phyloP scores from a whole-genome alignment of 805 yeast species.

The Candida pseudofarinosa region DNA sequence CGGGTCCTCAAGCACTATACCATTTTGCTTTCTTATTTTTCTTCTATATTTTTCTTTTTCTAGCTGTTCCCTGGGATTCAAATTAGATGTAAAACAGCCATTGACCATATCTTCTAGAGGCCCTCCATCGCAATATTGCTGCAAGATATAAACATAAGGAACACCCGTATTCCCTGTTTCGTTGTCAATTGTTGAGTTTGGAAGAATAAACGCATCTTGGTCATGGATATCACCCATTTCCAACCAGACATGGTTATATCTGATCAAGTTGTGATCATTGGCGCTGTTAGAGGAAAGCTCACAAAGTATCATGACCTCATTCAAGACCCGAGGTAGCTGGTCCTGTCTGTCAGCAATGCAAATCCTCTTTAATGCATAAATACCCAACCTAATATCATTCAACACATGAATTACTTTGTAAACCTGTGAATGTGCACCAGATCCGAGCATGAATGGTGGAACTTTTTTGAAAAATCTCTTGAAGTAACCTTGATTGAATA shows the following conservation, averaged over 20 bases:
- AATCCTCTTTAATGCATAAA: slow-evolving; percentile 80
- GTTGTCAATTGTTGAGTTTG: slow-evolving; percentile 4
- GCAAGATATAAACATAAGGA: slow-evolving; percentile 76
- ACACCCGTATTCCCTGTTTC: slow-evolving; percentile 20
- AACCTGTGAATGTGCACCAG: slow-evolving; percentile 84
- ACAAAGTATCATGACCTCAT: slow-evolving; percentile 73
- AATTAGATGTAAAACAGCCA: slow-evolving; percentile 19
- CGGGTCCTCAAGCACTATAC: slow-evolving; percentile 9
- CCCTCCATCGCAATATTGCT: slow-evolving; percentile 88
- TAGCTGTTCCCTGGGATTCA: slow-evolving; percentile 23
- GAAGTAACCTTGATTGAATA: slow-evolving; percentile 83
- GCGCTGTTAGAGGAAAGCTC: slow-evolving; percentile 42
- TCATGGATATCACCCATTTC: slow-evolving; percentile 58
- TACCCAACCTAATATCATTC: slow-evolving; percentile 66
- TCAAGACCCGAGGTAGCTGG: slow-evolving; percentile 66
- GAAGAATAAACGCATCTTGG: slow-evolving; percentile 31
- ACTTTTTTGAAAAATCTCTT: slow-evolving; percentile 62
- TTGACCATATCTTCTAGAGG: slow-evolving; percentile 63
- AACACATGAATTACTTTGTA: slow-evolving; percentile 79
- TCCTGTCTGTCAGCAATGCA: slow-evolving; percentile 73
- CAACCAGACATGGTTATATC: slow-evolving; percentile 90
- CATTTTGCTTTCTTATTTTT: slow-evolving; percentile 5
- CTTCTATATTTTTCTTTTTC: slow-evolving; percentile 24
- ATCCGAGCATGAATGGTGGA: slow-evolving; percentile 54
- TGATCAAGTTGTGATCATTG: slow-evolving; percentile 58